These are phyloP conservation scores for Chaetoscypha palmicola DNA, from an alignment of 2,329 filamentous ascomycete genomes.

Conservation along the genomic window DNA sequence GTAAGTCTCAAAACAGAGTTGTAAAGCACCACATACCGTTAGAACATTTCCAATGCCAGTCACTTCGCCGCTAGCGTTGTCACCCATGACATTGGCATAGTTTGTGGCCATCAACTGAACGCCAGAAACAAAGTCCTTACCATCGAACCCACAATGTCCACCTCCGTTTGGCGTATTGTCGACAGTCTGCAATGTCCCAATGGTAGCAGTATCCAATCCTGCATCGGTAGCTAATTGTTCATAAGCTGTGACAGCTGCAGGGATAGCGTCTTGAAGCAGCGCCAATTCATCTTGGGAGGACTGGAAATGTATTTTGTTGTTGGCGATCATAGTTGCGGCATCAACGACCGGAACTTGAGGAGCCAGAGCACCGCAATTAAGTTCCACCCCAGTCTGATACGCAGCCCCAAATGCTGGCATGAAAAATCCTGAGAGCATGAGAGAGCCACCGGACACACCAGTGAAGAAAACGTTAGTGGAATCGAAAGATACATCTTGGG, in stretches of 20 bases:
- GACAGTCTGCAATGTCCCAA: constrained; percentile 48
- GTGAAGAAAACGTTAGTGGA: constrained; percentile 47
- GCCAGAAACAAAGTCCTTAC: constrained; percentile 45
- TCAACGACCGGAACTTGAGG: constrained; percentile 46
- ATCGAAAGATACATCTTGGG: constrained; percentile 48
- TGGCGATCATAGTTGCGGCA: constrained; percentile 35
- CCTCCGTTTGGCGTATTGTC: constrained; percentile 49
- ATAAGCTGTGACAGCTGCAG: constrained; percentile 43
- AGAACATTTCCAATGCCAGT: constrained; percentile 43
- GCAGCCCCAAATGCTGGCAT: constrained; percentile 40
- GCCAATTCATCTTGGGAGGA: constrained; percentile 45
- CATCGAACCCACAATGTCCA: constrained; percentile 54
- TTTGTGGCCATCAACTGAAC: constrained; percentile 50
- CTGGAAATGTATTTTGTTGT: constrained; percentile 50
- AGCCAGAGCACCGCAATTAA: constrained; percentile 48
- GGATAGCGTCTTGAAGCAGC: constrained; percentile 43
- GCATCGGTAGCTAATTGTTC: constrained; percentile 39
- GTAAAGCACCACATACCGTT: constrained; percentile 27
- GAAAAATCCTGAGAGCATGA: constrained; percentile 50
- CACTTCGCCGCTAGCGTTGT: constrained; percentile 42
- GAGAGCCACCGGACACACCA: constrained; percentile 47
- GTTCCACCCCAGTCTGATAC: constrained; percentile 40
- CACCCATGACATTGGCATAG: constrained; percentile 45
- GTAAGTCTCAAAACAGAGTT: background rate
- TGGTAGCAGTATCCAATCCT: constrained; percentile 38